Percentiles rank a stretch among this genome's conserved stretches.
These are phyloP conservation scores for Cyberlindnera nakhonratchasimensis DNA, from an alignment of 805 yeast species.

Conservation along the genomic window DNA sequence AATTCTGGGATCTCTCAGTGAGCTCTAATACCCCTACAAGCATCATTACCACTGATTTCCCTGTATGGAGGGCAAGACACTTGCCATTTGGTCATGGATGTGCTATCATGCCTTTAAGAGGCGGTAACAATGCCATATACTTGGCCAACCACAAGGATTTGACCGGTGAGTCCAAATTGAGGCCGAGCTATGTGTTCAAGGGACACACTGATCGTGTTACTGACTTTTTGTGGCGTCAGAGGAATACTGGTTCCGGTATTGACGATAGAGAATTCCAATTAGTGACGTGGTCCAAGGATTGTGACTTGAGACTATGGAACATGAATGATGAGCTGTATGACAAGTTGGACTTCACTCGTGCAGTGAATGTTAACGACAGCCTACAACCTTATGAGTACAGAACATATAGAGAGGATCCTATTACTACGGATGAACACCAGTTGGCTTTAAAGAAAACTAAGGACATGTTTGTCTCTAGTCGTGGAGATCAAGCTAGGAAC, in stretches of 20 bases:
- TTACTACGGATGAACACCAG: conserved; percentile 27
- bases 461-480: conserved; percentile 38
- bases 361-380: conserved; percentile 30
- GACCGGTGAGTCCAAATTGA: conserved; percentile 35
- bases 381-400: conserved; percentile 39
- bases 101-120: conserved; percentile 86
- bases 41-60: conserved; percentile 69
- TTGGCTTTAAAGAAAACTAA: conserved; percentile 35
- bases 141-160: conserved; percentile 30
- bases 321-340: conserved; percentile 46
- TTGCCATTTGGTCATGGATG: conserved; percentile 88
- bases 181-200: conserved; percentile 58
- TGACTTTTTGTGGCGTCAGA: conserved; percentile 84
- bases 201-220: conserved; percentile 85
- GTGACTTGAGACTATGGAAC: conserved; percentile 83
- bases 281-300: conserved; percentile 92
- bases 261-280: conserved; percentile 84
- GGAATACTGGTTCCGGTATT: conserved; percentile 43
- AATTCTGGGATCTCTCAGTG: conserved; percentile 68
- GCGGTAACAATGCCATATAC: conserved; percentile 58
- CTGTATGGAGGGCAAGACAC: conserved; percentile 84
- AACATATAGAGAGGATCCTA: conserved; percentile 54
- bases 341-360: conserved; percentile 41
- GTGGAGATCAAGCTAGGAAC: conserved; percentile 29
- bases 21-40: conserved; percentile 45